Evolutionary conservation across 345 rosid species (phyloP).

Genomic region (Salix koriyanagi): DNA sequence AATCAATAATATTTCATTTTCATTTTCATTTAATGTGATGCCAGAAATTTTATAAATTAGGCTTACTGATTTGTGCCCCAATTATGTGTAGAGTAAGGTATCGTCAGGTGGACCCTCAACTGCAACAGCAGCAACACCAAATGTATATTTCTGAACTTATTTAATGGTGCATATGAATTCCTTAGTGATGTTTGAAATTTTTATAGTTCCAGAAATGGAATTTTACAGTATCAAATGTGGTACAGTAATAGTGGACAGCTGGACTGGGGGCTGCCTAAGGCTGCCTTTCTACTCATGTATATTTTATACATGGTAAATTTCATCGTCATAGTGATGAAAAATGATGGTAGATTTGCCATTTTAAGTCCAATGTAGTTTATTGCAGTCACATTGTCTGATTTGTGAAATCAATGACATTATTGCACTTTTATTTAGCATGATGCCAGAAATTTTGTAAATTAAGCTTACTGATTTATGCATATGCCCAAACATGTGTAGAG

Average conservation of each 20-base stretch:
- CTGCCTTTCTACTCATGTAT: neutral
- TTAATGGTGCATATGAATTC: no score
- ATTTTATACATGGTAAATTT: neutral
- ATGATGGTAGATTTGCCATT: neutral
- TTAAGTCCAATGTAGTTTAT: neutral
- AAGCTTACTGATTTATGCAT: neutral
- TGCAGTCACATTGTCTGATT: neutral
- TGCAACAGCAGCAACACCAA: neutral
- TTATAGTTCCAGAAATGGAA: no score
- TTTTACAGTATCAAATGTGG: no score
- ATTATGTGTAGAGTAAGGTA: neutral
- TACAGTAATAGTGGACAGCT: no score
- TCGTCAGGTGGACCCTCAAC: slow-evolving; percentile 12
- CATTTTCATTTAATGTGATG: neutral
- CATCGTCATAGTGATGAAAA: neutral
- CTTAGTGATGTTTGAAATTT: no score
- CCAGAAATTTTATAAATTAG: neutral
- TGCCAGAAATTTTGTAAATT: neutral
- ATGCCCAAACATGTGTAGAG: neutral
- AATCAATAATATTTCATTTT: neutral
- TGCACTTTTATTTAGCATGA: neutral
- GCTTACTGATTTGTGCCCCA: neutral
- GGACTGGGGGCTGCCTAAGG: neutral
- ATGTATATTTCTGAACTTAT: neutral
- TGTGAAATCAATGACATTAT: neutral